phyloP scores from a whole-genome alignment of 2,329 filamentous ascomycete species.

The Anisogramma anomala region DNA sequence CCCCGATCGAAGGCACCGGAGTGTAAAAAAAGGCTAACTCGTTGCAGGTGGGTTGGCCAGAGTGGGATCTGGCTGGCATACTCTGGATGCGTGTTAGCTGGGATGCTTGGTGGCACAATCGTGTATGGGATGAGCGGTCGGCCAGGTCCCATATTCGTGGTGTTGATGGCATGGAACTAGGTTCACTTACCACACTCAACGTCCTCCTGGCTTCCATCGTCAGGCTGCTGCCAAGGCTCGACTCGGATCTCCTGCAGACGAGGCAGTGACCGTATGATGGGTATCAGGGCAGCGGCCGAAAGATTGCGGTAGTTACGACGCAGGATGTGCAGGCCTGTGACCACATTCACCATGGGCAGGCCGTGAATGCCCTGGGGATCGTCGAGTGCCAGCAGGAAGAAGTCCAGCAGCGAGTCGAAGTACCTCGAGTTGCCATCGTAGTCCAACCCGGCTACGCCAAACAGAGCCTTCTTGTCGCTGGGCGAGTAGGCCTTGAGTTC shows the following conservation, averaged over 20 bases:
- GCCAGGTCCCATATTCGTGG: too few relatives aligned
- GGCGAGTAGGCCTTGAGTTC: constrained; percentile 19
- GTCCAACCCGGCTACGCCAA: constrained; percentile 17
- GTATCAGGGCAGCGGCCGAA: constrained; percentile 9
- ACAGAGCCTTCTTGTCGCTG: constrained; percentile 16
- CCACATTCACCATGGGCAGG: constrained; percentile 10
- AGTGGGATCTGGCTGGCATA: constrained; percentile 11
- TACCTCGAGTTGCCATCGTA: constrained; percentile 18
- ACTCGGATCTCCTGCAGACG: constrained; percentile 12
- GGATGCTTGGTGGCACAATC: too few relatives aligned
- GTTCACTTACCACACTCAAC: constrained; percentile 13
- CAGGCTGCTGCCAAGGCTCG: constrained; percentile 14
- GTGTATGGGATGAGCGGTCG: too few relatives aligned
- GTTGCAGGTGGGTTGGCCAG: constrained; percentile 10
- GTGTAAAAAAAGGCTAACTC: constrained; percentile 13
- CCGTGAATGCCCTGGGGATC: constrained; percentile 12
- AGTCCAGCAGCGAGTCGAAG: constrained; percentile 18
- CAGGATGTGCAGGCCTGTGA: constrained; percentile 10
- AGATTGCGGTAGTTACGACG: constrained; percentile 14
- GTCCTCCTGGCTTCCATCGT: constrained; percentile 10
- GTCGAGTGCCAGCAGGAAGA: constrained; percentile 9
- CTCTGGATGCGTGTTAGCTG: constrained; percentile 6
- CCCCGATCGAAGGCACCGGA: constrained; percentile 10
- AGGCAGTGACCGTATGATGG: constrained; percentile 10
- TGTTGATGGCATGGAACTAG: too few relatives aligned